A percentile compares a stretch with the other conserved stretches of the same genome.
Conservation (phyloP, 208 protist genomes). For the Crithidia fasciculata region DNA sequence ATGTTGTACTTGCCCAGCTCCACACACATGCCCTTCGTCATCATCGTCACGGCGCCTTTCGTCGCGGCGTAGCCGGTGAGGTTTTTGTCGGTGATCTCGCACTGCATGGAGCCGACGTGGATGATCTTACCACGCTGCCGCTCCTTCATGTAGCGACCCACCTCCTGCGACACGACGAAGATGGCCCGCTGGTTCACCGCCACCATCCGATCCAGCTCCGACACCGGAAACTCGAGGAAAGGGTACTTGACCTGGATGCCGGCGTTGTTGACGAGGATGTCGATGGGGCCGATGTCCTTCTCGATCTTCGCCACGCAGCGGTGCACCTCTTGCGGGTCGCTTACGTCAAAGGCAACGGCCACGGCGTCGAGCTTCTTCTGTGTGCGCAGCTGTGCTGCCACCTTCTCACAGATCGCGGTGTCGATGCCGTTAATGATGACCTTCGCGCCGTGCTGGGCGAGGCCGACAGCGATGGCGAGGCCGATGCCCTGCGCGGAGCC, state of each 20-base stretch:
- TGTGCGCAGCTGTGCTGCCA: neutral
- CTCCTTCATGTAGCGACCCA: slow-evolving; percentile 39
- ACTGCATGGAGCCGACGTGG: slow-evolving; percentile 48
- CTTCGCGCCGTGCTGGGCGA: slow-evolving; percentile 21
- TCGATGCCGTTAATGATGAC: slow-evolving; percentile 16
- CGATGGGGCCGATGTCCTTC: slow-evolving; percentile 35
- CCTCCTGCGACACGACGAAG: slow-evolving; percentile 40
- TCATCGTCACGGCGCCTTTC: slow-evolving; percentile 49
- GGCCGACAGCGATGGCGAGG: slow-evolving; percentile 19
- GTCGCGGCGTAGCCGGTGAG: slow-evolving; percentile 51
- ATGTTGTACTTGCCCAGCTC: slow-evolving; percentile 44
- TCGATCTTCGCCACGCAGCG: slow-evolving; percentile 24
- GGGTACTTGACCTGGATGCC: slow-evolving; percentile 41
- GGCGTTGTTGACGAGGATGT: slow-evolving; percentile 67
- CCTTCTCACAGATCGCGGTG: neutral
- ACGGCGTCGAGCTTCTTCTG: slow-evolving; percentile 3
- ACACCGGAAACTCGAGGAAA: slow-evolving; percentile 37
- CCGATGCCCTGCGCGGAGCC: slow-evolving; percentile 26
- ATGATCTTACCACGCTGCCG: slow-evolving; percentile 40
- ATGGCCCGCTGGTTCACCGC: slow-evolving; percentile 41
- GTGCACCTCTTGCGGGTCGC: neutral
- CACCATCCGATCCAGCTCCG: slow-evolving; percentile 44
- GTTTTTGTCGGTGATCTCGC: slow-evolving; percentile 31
- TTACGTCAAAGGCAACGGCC: slow-evolving; percentile 19
- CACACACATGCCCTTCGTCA: slow-evolving; percentile 56